Base-by-base conservation (phyloP, 768 basidiomycete species). In the Lentinula sp. region DNA sequence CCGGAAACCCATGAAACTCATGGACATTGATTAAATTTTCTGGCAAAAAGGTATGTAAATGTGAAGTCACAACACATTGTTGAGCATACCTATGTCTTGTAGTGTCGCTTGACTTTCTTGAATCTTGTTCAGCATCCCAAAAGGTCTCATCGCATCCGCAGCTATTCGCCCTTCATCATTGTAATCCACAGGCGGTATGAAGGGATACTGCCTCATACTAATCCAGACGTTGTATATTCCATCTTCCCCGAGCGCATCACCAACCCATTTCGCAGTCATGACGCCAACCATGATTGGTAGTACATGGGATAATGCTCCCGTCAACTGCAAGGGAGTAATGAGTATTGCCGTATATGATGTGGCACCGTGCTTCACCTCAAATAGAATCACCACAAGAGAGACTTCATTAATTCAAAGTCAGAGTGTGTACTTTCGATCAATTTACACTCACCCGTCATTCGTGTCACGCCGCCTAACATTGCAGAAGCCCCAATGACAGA, bases 221-320 rank as follows among this genome's bases (percentile, higher is more conserved):
- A 89, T 89, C 88, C 88, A 89, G 16, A 81, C 81, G 33, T 84
- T 72, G 67, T 89, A 90, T 50, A 88, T 88, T 15, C 87, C 87
- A 63, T 87, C 86, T 62, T 80, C 81, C 3, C 83, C 84, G 59
- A 87, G 76, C 12, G 86, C 87, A 66, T 90, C 88, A 6, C 84
- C 88, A 9, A 90, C 85, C 85, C 85, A 90, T 74, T 90, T 90
- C 7, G 87, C 78, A 18, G 83, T 81, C 85, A 89, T 88, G 56
- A 90, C 87, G 59, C 83, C 85, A 50, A 90, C 84, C 88, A 90
- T 90, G 69, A 90, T 89, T 15, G 88, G 88, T 36, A 90, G 76
- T n/a, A 90, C 88, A 72, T 90, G 88, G 13, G 88, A 90, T 32
- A 90, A 74, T 3, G 88, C 88, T 13, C 88, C 88, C 20, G 88